Percentiles rank a stretch among this genome's conserved stretches.
phyloP scores from a whole-genome alignment of 768 basidiomycete genomes.

The Cystobasidium onofrii region DNA sequence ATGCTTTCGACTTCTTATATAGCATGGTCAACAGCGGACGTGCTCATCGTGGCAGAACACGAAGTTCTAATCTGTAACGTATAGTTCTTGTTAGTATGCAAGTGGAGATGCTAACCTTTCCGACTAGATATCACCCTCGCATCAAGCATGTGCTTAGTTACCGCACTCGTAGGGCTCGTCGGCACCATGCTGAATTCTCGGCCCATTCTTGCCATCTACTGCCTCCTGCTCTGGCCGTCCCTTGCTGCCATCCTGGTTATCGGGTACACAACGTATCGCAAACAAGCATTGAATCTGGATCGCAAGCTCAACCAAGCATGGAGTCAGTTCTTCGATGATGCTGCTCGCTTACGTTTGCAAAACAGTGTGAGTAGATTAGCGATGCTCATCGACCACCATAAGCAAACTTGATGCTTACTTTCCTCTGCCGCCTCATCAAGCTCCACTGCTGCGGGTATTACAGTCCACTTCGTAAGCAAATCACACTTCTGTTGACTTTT shows the following conservation, averaged over 20 bases:
- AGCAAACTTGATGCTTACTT: too few species aligned
- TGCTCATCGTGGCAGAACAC: conserved; percentile 56
- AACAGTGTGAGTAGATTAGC: conserved; percentile 46
- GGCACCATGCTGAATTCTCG: conserved; percentile 62
- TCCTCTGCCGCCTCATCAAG: too few species aligned
- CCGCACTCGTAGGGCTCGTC: conserved; percentile 56
- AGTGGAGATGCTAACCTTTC: too few species aligned
- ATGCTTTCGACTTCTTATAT: conserved; percentile 8
- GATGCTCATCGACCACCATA: too few species aligned
- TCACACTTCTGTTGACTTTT: background rate
- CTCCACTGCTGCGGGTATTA: conserved; percentile 60
- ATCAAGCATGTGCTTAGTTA: conserved; percentile 55
- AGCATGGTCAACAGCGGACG: conserved; percentile 61
- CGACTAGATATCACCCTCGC: conserved; percentile 56
- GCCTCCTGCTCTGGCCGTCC: conserved; percentile 61
- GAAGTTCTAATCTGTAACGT: conserved; percentile 45
- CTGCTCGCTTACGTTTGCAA: conserved; percentile 56
- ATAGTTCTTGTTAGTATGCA: too few species aligned
- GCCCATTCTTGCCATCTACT: conserved; percentile 60
- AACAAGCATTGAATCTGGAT: conserved; percentile 56
- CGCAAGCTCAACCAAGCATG: conserved; percentile 62
- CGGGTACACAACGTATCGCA: conserved; percentile 61
- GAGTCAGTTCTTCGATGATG: conserved; percentile 57
- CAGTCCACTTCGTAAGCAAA: conserved; percentile 51
- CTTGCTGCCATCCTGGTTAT: conserved; percentile 55